Evolutionary conservation across 768 basidiomycete species (phyloP).

Genomic region (Leccinum boreale): DNA sequence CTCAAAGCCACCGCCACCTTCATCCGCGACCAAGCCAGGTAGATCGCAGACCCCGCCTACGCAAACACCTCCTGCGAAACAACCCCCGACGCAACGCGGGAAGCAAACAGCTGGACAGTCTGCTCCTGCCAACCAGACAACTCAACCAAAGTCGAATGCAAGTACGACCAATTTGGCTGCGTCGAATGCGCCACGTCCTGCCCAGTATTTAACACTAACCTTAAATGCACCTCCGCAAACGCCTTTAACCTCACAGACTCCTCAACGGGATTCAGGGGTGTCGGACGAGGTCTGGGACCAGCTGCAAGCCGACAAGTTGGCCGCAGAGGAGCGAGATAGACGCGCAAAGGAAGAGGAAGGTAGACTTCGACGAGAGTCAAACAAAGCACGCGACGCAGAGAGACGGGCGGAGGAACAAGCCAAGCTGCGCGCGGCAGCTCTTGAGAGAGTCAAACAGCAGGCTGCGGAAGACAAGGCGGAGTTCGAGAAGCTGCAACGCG

Average conservation of each 20-base stretch:
- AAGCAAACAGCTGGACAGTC: neutral
- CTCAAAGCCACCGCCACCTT: neutral
- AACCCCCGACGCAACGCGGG: neutral
- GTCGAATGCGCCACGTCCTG: neutral
- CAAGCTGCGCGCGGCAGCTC: conserved; percentile 17
- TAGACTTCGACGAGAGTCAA: conserved; percentile 17
- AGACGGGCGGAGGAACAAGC: conserved; percentile 22
- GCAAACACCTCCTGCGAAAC: conserved; percentile 10
- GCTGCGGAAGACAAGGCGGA: conserved; percentile 18
- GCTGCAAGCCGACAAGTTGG: conserved; percentile 39
- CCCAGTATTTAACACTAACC: neutral
- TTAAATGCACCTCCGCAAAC: neutral
- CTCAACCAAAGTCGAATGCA: neutral
- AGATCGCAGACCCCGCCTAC: conserved; percentile 8
- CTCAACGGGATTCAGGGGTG: conserved; percentile 48
- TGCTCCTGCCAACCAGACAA: conserved; percentile 2
- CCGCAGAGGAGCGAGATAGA: conserved; percentile 18
- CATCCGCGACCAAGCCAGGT: conserved; percentile 4
- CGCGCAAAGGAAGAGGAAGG: conserved; percentile 17
- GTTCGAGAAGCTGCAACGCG: conserved; percentile 22
- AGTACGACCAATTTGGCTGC: neutral
- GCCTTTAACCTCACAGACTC: neutral
- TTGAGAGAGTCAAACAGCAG: conserved; percentile 18
- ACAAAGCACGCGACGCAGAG: conserved; percentile 16
- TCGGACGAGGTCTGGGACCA: conserved; percentile 49